These are phyloP conservation scores for Tulasnella sp. DNA, from an alignment of 768 basidiomycete genomes.

Conservation along the genomic window DNA sequence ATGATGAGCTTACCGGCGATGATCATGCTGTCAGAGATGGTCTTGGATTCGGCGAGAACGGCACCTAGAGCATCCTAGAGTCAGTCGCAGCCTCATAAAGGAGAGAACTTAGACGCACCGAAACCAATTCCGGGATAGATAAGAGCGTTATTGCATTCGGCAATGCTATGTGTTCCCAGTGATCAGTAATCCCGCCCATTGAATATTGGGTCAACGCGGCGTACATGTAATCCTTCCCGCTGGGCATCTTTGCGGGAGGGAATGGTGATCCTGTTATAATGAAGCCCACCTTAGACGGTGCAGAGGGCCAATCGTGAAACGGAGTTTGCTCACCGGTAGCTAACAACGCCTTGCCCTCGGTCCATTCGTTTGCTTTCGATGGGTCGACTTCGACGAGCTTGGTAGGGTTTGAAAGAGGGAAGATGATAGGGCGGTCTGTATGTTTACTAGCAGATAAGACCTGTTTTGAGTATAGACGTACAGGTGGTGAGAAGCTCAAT, in stretches of 20 bases:
- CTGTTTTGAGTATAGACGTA: constrained; percentile 17
- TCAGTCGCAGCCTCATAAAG: neutral
- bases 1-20: constrained; percentile 64
- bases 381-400: constrained; percentile 70
- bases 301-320: neutral
- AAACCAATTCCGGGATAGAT: constrained; percentile 85
- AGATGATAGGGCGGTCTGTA: constrained; percentile 72
- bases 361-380: constrained; percentile 70
- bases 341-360: constrained; percentile 69
- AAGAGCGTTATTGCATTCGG: constrained; percentile 73
- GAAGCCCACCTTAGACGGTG: neutral
- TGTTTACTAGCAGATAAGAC: constrained; percentile 42
- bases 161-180: constrained; percentile 46
- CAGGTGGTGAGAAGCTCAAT: neutral
- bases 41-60: constrained; percentile 59
- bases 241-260: constrained; percentile 61
- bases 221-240: constrained; percentile 62
- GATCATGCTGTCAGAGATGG: constrained; percentile 81
- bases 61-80: constrained; percentile 35
- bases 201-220: constrained; percentile 32
- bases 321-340: constrained; percentile 38
- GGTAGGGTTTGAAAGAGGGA: constrained; percentile 82
- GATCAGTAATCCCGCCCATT: neutral
- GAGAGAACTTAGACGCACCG: constrained; percentile 39
- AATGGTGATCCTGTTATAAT: constrained; percentile 71